Percentiles rank a stretch among this genome's conserved stretches.
phyloP scores from a whole-genome alignment of 331 rosid species.

The Stylosanthes scabra region DNA sequence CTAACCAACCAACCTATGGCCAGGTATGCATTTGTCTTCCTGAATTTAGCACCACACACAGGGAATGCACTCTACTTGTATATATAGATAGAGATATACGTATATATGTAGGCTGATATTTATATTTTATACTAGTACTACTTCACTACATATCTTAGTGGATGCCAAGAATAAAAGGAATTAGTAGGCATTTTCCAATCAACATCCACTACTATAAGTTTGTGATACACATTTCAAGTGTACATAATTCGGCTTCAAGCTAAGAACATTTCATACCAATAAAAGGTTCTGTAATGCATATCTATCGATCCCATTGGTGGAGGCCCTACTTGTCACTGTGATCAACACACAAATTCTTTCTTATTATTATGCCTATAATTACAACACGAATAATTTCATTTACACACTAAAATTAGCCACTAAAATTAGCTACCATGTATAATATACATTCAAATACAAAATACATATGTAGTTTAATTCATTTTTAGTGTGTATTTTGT shows the following conservation, averaged over 20 bases:
- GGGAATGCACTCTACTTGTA: conserved; percentile 31
- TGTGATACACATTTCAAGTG: background rate
- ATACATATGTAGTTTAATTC: too few species aligned
- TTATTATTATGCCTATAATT: background rate
- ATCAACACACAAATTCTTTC: background rate
- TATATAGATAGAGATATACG: background rate
- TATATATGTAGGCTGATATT: background rate
- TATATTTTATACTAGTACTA: background rate
- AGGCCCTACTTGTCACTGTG: background rate
- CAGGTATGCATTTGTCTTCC: conserved; percentile 28
- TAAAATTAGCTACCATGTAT: too few species aligned
- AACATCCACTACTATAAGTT: conserved; percentile 10
- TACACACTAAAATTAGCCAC: too few species aligned
- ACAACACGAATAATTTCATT: too few species aligned
- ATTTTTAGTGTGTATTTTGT: too few species aligned
- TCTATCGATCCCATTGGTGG: background rate
- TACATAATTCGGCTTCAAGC: background rate
- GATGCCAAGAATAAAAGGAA: background rate
- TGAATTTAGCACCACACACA: conserved; percentile 20
- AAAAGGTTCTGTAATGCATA: background rate
- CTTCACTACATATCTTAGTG: background rate
- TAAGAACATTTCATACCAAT: background rate
- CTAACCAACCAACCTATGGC: background rate
- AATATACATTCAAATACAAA: too few species aligned
- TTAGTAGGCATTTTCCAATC: background rate